Conservation (phyloP, 257 asterid genomes). For the Petrea volubilis region DNA sequence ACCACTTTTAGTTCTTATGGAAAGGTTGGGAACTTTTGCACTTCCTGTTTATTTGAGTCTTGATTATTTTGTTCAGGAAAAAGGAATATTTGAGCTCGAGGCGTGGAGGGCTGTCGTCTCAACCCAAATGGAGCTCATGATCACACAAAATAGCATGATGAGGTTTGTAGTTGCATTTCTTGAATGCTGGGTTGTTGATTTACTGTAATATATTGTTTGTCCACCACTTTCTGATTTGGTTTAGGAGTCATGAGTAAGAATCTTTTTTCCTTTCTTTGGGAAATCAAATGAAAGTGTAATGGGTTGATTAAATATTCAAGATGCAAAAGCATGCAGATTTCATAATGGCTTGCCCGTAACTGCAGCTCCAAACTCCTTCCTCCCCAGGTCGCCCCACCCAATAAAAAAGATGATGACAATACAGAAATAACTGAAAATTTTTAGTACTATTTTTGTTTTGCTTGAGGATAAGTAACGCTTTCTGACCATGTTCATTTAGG, state of each 20-base stretch:
- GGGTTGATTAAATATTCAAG: neutral
- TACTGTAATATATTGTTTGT: neutral
- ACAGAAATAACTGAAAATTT: neutral
- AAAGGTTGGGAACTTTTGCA: neutral
- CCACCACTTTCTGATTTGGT: neutral
- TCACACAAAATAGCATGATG: slow-evolving; percentile 62
- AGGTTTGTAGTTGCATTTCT: slow-evolving; percentile 54
- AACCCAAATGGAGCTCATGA: slow-evolving; percentile 58
- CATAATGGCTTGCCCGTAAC: neutral
- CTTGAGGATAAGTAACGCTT: no score
- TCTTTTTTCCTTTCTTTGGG: neutral
- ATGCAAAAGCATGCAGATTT: neutral
- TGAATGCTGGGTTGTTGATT: slow-evolving; percentile 1
- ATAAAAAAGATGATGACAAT: neutral
- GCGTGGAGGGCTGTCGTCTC: slow-evolving; percentile 67
- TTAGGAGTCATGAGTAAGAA: neutral
- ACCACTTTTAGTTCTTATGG: neutral
- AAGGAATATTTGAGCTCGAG: slow-evolving; percentile 59
- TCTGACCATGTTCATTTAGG: no score
- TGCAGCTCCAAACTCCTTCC: neutral
- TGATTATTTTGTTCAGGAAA: slow-evolving; percentile 47
- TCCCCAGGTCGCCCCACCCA: neutral
- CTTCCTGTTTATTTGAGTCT: slow-evolving; percentile 13
- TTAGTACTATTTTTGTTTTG: no score
- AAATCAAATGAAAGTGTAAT: neutral